Evolutionary conservation across 2,329 filamentous ascomycete species (phyloP).

Genomic region (Colletotrichum costaricense): DNA sequence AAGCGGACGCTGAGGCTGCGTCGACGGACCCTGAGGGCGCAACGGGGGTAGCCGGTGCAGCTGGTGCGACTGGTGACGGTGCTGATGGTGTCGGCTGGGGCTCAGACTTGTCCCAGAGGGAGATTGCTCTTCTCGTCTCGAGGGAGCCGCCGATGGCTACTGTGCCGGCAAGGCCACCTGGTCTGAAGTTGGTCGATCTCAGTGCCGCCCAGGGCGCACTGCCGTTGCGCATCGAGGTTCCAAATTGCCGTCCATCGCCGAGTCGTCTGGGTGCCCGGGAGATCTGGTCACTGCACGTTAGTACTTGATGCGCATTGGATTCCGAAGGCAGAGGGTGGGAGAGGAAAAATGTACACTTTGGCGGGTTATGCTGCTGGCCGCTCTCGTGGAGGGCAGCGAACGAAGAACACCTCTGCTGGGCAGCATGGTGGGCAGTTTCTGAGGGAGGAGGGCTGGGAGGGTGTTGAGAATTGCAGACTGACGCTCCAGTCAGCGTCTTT

Average conservation of each 20-base stretch:
- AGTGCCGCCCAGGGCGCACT: conserved; percentile 22
- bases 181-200: conserved; percentile 7
- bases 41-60: conserved; percentile 23
- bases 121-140: conserved; percentile 27
- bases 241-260: conserved; percentile 49
- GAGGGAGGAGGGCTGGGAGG: conserved; percentile 30
- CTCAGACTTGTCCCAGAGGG: conserved; percentile 33
- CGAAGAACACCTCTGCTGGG: conserved; percentile 57
- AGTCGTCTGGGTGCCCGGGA: conserved; percentile 42
- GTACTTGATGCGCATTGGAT: not conserved
- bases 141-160: conserved; percentile 44
- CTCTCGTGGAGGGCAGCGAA: conserved; percentile 49
- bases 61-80: conserved; percentile 10
- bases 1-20: conserved; percentile 38
- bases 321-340: not conserved
- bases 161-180: conserved; percentile 38
- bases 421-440: conserved; percentile 50
- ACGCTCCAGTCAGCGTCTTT: conserved; percentile 3
- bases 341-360: conserved; percentile 43
- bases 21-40: conserved; percentile 34
- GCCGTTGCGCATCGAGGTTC: conserved; percentile 40
- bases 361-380: conserved; percentile 39
- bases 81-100: conserved; percentile 35
- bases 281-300: conserved; percentile 29
- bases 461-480: conserved; percentile 30